These are phyloP conservation scores for Trichoderma pleuroti DNA, from an alignment of 2,329 filamentous ascomycete genomes.

Conservation along the genomic window DNA sequence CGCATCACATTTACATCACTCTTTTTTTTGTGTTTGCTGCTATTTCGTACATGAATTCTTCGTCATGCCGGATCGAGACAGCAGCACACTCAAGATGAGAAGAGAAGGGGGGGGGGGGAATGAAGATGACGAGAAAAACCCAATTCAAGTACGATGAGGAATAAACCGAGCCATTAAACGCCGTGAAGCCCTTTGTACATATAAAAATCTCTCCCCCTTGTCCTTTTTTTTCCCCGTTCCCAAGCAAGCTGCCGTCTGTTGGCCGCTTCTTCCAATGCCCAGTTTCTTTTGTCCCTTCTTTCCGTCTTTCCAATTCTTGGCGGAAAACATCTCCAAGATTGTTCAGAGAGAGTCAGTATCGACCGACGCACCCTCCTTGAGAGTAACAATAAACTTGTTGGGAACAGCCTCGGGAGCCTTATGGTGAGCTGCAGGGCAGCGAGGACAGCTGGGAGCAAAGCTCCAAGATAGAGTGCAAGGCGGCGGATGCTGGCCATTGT, in stretches of 20 bases:
- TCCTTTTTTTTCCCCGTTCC: not conserved
- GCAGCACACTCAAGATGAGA: not conserved
- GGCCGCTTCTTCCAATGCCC: not conserved
- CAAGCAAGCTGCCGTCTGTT: not conserved
- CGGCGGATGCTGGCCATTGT: constrained; percentile 32
- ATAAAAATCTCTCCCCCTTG: constrained; percentile 3
- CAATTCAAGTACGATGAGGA: constrained; percentile 16
- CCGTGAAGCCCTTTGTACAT: constrained; percentile 19
- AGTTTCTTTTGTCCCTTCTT: not conserved
- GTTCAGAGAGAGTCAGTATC: constrained; percentile 34
- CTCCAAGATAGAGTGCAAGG: constrained; percentile 32
- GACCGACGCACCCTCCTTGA: constrained; percentile 47
- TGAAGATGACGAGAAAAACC: constrained; percentile 8
- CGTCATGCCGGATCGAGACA: not conserved
- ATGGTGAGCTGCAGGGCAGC: constrained; percentile 25
- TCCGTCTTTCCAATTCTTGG: not conserved
- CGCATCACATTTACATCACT: not conserved
- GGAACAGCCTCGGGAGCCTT: constrained; percentile 18
- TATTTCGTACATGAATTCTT: not conserved
- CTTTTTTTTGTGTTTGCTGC: not conserved
- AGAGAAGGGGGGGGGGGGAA: not conserved
- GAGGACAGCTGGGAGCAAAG: constrained; percentile 32
- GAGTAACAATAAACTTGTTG: constrained; percentile 56
- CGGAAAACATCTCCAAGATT: not conserved
- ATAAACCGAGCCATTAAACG: constrained; percentile 19